Base-by-base conservation (phyloP, 2,329 filamentous ascomycete species). In the Aspergillus chevalieri region DNA sequence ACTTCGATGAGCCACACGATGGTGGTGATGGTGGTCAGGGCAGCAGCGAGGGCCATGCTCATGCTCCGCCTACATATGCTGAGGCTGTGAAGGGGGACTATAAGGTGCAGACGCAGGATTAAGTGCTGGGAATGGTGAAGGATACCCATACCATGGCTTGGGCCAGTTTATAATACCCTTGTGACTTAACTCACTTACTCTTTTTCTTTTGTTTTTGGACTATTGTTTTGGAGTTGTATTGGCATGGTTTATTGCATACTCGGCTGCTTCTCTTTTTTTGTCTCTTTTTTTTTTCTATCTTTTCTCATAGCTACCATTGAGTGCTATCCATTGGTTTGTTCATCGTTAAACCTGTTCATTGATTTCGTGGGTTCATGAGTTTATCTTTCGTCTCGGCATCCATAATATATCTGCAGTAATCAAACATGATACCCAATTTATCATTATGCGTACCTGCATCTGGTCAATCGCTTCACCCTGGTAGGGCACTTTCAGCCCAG, bases 11-110 rank as follows among this genome's bases (percentile, higher is more conserved):
- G 12, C 7, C 17, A 19, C 10, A 12, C 17, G 15, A 8, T 12
- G 38, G 38, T 41, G 21, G 21, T 22, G 52, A 52, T 44, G 53
- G 57, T 4, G 50, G 49, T 33, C 56, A 56, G 30, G 62, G 60
- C 36, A 57, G 64, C 52, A 67, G 63, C 63, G 65, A 62, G 57
- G 62, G 63, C 49, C 62, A 59, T 39, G 56, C 72, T 69, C 56
- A 69, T 71, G 28, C 73, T 34, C 91, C 92, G 39, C 92, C 93
- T 3, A 89, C 86, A 12, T 97, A 97, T 69, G 86, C 87, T 14
- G 89, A 96, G 71, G 92, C 89, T 44, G 85, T 96, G 51, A 85
- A 85, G 62, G 90, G 89, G 1, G 92, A 97, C 65, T 74, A 96
- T 71, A 97, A 97, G 80, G 78, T 96, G 46, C 93, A 97, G 78